Evolutionary conservation across 208 protist species (phyloP), one percentile per base, ranked within the genome.

Genomic region (Tritrichomonas musculus): DNA sequence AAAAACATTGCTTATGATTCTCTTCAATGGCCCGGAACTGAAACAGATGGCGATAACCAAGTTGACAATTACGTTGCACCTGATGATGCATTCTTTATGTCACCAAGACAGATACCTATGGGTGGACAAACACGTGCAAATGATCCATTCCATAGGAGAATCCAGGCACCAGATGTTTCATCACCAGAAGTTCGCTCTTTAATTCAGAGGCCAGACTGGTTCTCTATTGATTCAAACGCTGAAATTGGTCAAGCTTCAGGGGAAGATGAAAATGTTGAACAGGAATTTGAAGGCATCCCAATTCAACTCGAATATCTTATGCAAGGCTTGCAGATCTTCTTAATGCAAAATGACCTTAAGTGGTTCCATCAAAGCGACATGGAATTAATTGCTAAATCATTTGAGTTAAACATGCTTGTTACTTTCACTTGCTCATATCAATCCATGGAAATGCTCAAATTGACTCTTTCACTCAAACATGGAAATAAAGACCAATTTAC

Each of bases 351-450:
- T 39, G 47, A 57, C 9, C 27, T 53, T 3, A 47, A 88, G 22
- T 88, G 41, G 47, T 49, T 88, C 11, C 77, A 88, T 49, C 77
- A 44, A 88, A 47, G 47, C 30, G 77, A 88, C 30, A 88, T 88
- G 77, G 41, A 88, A 60, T 60, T 60, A 60, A 60, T 60, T 17
- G 53, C 53, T 17, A 60, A 17, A 60, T 22, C 11, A 22, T 60
- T 17, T 22, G 53, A 60, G 5, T 17, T 17, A 60, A 60, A 60
- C 53, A 60, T 60, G 53, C 5, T 60, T 60, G 17, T 60, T 60
- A 60, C 53, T 60, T 60, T 60, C 17, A 60, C 53, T 22, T 5
- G 11, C 5, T 60, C 53, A 5, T 60, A 60, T 17, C 11, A 60
- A 60, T 60, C 53, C 5, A 60, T 60, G 5, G 53, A 60, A 60